These are phyloP conservation scores for Tricholoma terreum DNA, from an alignment of 768 basidiomycete species.

Conservation along the genomic window DNA sequence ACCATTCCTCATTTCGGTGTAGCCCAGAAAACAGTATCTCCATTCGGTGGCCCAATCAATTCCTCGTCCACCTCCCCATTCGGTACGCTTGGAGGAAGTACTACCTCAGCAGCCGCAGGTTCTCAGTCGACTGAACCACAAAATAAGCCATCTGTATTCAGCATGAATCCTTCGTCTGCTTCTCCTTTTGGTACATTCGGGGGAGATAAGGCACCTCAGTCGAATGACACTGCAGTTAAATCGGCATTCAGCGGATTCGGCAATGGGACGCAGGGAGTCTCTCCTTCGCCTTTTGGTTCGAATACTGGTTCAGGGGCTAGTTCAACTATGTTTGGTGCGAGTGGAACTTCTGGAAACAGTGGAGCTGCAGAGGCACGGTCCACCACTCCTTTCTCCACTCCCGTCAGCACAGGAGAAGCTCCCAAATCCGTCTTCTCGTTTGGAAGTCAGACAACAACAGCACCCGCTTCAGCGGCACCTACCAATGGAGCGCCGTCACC, in stretches of 20 bases:
- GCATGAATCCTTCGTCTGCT: background rate
- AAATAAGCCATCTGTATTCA: background rate
- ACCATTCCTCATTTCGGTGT: background rate
- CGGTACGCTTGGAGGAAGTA: background rate
- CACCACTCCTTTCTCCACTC: conserved; percentile 3
- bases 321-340: background rate
- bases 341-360: conserved; percentile 1
- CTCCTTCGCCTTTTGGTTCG: background rate
- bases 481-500: conserved; percentile 2
- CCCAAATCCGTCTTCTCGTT: conserved; percentile 14
- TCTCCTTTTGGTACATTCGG: background rate
- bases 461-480: conserved; percentile 7
- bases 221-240: conserved; percentile 1
- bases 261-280: background rate
- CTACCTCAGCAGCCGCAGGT: background rate
- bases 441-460: conserved; percentile 6
- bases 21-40: background rate
- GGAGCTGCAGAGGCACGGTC: conserved; percentile 11
- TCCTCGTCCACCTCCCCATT: background rate
- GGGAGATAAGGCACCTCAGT: background rate
- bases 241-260: conserved; percentile 12
- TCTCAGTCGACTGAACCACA: background rate
- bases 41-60: background rate
- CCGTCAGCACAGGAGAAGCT: background rate
- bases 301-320: background rate